These are phyloP conservation scores for Blastocladiella emersonii DNA, from an alignment of 371 early-diverging fungal genomes.

Conservation along the genomic window DNA sequence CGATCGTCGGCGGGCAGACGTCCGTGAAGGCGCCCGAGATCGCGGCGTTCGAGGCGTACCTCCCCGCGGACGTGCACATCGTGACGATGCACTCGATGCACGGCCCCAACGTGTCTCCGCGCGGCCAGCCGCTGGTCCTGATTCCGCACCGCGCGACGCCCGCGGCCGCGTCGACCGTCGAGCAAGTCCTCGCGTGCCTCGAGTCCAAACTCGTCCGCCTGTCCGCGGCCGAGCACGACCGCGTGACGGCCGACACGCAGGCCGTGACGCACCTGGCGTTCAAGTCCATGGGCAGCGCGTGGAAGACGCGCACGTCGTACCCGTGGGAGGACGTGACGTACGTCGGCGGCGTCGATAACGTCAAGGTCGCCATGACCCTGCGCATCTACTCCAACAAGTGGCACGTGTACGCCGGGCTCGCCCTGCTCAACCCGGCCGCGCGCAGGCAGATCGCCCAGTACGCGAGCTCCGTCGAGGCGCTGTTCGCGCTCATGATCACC, in stretches of 20 bases:
- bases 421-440: slow-evolving; percentile 85
- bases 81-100: slow-evolving; percentile 92
- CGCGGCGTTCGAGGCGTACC: slow-evolving; percentile 62
- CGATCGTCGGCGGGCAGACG: slow-evolving; percentile 76
- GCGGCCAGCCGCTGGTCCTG: slow-evolving; percentile 72
- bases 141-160: slow-evolving; percentile 57
- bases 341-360: slow-evolving; percentile 87
- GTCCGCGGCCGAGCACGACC: slow-evolving; percentile 71
- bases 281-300: slow-evolving; percentile 86
- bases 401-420: slow-evolving; percentile 92
- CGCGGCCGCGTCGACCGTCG: slow-evolving; percentile 39
- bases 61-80: slow-evolving; percentile 80
- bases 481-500: slow-evolving; percentile 87
- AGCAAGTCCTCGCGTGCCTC: slow-evolving; percentile 52
- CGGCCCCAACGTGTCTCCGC: slow-evolving; percentile 75
- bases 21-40: slow-evolving; percentile 92
- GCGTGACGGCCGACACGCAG: slow-evolving; percentile 92
- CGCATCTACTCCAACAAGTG: slow-evolving; percentile 88
- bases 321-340: slow-evolving; percentile 77
- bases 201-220: slow-evolving; percentile 66
- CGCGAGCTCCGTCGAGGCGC: slow-evolving; percentile 65
- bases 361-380: slow-evolving; percentile 79
- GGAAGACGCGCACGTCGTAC: slow-evolving; percentile 33
- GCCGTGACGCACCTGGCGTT: slow-evolving; percentile 93
- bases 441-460: slow-evolving; percentile 73